phyloP scores from a whole-genome alignment of 2,329 filamentous ascomycete species.

The Colletotrichum coccodes region DNA sequence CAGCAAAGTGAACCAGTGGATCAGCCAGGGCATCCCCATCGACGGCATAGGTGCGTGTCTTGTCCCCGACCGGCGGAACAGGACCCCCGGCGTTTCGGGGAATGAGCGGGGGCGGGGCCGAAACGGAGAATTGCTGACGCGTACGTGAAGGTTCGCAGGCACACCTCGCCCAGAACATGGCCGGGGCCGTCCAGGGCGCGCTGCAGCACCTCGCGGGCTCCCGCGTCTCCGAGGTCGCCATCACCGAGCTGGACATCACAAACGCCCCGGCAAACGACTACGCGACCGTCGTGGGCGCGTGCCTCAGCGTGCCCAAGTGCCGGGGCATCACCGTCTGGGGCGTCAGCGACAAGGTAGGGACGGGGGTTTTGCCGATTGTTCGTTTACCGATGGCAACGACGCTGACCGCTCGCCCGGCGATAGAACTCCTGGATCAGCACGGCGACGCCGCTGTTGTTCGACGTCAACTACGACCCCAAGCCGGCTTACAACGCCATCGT shows the following conservation, averaged over 20 bases:
- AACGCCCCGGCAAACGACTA: slow-evolving; percentile 67
- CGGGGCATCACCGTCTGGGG: slow-evolving; percentile 75
- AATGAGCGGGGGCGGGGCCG: too few species aligned
- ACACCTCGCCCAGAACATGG: slow-evolving; percentile 59
- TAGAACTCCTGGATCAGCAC: slow-evolving; percentile 61
- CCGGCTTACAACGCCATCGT: slow-evolving; percentile 59
- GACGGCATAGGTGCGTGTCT: slow-evolving; percentile 65
- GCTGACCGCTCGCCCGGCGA: not conserved
- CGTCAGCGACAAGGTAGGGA: slow-evolving; percentile 55
- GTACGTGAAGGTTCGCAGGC: slow-evolving; percentile 56
- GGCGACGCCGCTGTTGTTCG: slow-evolving; percentile 63
- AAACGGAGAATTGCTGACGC: not conserved
- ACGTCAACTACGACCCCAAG: slow-evolving; percentile 61
- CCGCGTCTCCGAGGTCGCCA: slow-evolving; percentile 65
- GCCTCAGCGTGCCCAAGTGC: slow-evolving; percentile 66
- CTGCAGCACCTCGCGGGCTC: slow-evolving; percentile 62
- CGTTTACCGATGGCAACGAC: not conserved
- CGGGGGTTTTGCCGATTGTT: too few species aligned
- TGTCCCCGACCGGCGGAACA: too few species aligned
- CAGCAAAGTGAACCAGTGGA: slow-evolving; percentile 70
- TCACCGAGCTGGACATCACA: slow-evolving; percentile 76
- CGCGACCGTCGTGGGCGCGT: slow-evolving; percentile 64
- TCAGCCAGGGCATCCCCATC: slow-evolving; percentile 69
- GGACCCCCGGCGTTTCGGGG: too few species aligned
- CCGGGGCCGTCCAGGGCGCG: slow-evolving; percentile 56